These are phyloP conservation scores for Pleurotus tuoliensis DNA, from an alignment of 768 basidiomycete species.

Conservation along the genomic window DNA sequence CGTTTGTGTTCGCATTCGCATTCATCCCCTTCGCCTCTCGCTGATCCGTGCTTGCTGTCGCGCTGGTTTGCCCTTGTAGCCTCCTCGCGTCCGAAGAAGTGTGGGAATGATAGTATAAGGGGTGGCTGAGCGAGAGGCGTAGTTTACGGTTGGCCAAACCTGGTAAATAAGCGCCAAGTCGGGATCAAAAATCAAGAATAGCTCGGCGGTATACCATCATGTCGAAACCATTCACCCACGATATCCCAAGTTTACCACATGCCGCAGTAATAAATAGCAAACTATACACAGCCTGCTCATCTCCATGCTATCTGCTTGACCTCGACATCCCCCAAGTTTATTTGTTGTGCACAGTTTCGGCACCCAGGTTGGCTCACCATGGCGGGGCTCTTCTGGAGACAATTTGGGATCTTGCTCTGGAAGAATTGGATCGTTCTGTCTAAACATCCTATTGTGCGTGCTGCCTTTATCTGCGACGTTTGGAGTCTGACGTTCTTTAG, in stretches of 20 bases:
- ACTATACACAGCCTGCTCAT: neutral
- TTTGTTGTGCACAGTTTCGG: neutral
- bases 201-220: neutral
- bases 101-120: too few species aligned
- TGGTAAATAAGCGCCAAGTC: too few species aligned
- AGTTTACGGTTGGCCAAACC: too few species aligned
- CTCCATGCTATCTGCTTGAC: neutral
- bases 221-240: slow-evolving; percentile 2
- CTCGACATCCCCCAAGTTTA: neutral
- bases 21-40: too few species aligned
- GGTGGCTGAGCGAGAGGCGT: too few species aligned
- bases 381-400: slow-evolving; percentile 50
- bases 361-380: slow-evolving; percentile 11
- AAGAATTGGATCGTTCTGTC: slow-evolving; percentile 76
- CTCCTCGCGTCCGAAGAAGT: too few species aligned
- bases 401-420: slow-evolving; percentile 57
- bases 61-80: too few species aligned
- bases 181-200: too few species aligned
- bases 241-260: neutral
- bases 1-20: too few species aligned
- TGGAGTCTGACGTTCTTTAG: slow-evolving; percentile 23
- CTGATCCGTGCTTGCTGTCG: too few species aligned
- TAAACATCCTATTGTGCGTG: slow-evolving; percentile 59
- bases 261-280: neutral
- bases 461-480: neutral